Percentiles rank a stretch among this genome's conserved stretches.
Conservation (phyloP, 2,329 filamentous ascomycete species). For the Sporothrix phasma region DNA sequence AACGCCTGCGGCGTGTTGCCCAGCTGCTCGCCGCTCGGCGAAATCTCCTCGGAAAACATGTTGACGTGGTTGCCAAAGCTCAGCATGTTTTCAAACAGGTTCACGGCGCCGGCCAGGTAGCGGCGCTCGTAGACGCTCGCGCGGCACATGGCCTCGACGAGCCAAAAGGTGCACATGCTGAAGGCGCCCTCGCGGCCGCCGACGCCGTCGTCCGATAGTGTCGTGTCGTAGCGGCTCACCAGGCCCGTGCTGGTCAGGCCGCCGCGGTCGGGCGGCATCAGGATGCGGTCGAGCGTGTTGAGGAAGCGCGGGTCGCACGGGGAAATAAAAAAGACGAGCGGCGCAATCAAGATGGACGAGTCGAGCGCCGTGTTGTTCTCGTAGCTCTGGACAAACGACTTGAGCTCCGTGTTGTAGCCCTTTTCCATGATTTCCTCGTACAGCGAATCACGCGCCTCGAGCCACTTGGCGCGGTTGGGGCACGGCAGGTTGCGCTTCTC, state of each 20-base stretch:
- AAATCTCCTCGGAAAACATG: constrained; percentile 74
- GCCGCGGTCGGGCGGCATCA: constrained; percentile 62
- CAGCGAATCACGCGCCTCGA: constrained; percentile 53
- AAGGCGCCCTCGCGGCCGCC: constrained; percentile 68
- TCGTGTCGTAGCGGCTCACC: constrained; percentile 65
- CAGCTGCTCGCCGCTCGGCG: constrained; percentile 63
- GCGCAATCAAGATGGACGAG: constrained; percentile 65
- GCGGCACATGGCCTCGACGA: constrained; percentile 66
- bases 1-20: constrained; percentile 75
- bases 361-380: constrained; percentile 61
- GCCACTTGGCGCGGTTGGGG: constrained; percentile 57
- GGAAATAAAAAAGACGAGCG: constrained; percentile 69
- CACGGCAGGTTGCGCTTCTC: constrained; percentile 70
- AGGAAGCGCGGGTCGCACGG: constrained; percentile 69
- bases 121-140: constrained; percentile 55
- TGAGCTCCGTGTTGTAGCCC: constrained; percentile 59
- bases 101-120: constrained; percentile 52
- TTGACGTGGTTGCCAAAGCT: constrained; percentile 65
- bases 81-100: constrained; percentile 68
- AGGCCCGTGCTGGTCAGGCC: constrained; percentile 65
- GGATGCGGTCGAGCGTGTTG: constrained; percentile 61
- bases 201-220: constrained; percentile 60
- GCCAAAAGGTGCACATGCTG: constrained; percentile 76
- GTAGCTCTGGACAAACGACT: constrained; percentile 66
- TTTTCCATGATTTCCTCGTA: constrained; percentile 73